These are phyloP conservation scores for Mucor lusitanicus DNA, from an alignment of 371 early-diverging fungal species.

Conservation along the genomic window DNA sequence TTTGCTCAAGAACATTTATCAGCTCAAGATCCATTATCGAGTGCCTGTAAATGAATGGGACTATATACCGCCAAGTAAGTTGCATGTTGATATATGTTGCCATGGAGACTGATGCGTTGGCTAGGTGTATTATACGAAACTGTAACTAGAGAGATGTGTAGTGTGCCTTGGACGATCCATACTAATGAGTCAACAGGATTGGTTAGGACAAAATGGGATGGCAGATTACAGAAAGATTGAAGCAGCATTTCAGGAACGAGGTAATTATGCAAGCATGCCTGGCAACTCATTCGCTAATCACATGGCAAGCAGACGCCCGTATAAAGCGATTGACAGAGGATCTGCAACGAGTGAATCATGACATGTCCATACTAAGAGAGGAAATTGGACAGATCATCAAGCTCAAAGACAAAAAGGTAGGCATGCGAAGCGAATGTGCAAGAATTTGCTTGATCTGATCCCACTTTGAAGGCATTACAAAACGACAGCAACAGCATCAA, in stretches of 20 bases:
- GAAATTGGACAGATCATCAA: constrained; percentile 60
- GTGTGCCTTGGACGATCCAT: background rate
- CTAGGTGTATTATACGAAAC: constrained; percentile 67
- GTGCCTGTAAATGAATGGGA: constrained; percentile 85
- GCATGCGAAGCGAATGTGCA: background rate
- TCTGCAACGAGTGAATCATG: constrained; percentile 48
- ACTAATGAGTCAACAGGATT: constrained; percentile 34
- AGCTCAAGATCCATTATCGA: constrained; percentile 73
- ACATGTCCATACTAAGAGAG: constrained; percentile 53
- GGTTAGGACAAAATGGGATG: constrained; percentile 51
- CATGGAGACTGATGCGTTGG: background rate
- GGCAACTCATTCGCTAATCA: too few species aligned
- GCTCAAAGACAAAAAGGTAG: constrained; percentile 64
- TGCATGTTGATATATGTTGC: background rate
- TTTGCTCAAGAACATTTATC: constrained; percentile 84
- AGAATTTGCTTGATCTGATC: background rate
- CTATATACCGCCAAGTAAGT: constrained; percentile 82
- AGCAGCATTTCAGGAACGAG: constrained; percentile 60
- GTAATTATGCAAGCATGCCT: constrained; percentile 22
- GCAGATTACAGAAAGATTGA: constrained; percentile 60
- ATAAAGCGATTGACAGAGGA: constrained; percentile 60
- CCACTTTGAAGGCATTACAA: background rate
- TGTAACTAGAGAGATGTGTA: constrained; percentile 33
- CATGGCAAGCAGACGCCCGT: constrained; percentile 39
- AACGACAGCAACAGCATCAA: background rate